These are phyloP conservation scores for Arabidopsis arenosa DNA, from an alignment of 345 rosid genomes.

Conservation along the genomic window DNA sequence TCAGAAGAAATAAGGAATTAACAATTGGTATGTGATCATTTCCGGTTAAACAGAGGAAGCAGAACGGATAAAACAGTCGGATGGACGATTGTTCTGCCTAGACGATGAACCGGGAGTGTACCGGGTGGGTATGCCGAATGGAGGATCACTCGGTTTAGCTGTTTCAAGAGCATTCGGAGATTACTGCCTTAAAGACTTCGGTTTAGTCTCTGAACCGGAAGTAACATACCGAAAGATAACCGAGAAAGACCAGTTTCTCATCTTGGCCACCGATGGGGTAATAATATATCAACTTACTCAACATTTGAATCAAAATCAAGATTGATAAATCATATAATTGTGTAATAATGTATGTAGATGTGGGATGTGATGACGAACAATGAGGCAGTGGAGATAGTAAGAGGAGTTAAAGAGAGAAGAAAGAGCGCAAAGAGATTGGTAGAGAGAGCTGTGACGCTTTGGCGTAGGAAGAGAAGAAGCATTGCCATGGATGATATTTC, in stretches of 20 bases:
- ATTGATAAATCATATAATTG: neutral
- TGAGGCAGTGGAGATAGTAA: conserved; percentile 81
- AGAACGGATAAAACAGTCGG: conserved; percentile 65
- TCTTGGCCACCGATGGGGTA: conserved; percentile 85
- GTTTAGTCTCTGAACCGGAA: conserved; percentile 78
- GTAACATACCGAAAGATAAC: conserved; percentile 64
- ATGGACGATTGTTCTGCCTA: conserved; percentile 69
- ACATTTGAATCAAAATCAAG: neutral
- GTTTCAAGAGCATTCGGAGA: conserved; percentile 88
- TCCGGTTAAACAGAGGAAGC: conserved; percentile 73
- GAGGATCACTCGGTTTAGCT: conserved; percentile 70
- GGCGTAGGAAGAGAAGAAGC: conserved; percentile 73
- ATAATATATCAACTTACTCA: conserved; percentile 29
- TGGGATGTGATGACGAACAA: conserved; percentile 87
- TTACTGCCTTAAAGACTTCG: conserved; percentile 81
- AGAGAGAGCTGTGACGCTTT: conserved; percentile 66
- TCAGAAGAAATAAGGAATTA: neutral
- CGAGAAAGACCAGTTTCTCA: conserved; percentile 69
- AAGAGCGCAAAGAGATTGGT: conserved; percentile 74
- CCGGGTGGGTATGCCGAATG: conserved; percentile 79
- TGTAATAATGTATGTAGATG: conserved; percentile 49
- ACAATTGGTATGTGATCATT: conserved; percentile 6
- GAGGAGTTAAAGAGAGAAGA: conserved; percentile 55
- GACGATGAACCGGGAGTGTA: conserved; percentile 81
- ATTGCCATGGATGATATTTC: conserved; percentile 87